Base-by-base conservation (phyloP, 2,329 filamentous ascomycete species). In the Metarhizium humberi region DNA sequence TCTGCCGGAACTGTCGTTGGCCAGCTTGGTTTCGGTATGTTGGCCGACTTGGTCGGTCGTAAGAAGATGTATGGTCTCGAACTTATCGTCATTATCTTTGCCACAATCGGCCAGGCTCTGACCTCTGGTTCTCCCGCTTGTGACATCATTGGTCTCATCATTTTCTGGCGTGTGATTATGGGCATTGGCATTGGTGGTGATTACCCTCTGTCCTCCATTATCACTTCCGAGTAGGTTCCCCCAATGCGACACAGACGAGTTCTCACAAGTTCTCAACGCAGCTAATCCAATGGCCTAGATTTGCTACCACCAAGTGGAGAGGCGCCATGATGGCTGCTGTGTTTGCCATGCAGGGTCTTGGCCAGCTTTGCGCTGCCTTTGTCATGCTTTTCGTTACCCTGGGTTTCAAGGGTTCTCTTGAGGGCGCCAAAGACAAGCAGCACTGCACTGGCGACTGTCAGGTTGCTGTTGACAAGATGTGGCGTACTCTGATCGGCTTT, bases 241-340 rank as follows among this genome's bases (percentile, higher is more conserved):
- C 14, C 14, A 42, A 14, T 18, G 14, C 13, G 40, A 16, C 16
- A 13, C 40, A 34, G 10, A 11, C 32, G 7, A 34, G 10, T 3
- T 11, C 32, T 34, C 32, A 1, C 10, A 40, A 40, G 5, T n/a
- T 49, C 38, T 29, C 34, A 25, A 43, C 30, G 4, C 13, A 25
- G 36, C 36, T 50, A 38, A 53, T 30, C 7, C 20, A 34, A 16
- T 25, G 5, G 20, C 5, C 4, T 32, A 71, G 69, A 54, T 72
- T 94, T 64, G 88, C 89, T 11, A 92, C 87, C 4, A 92, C 88
- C 53, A 90, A 87, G 71, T 92, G 88, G 84, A 77, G 89, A 70
- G 89, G 88, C 61, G 88, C 88, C 60, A 94, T 94, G 86, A 92
- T 95, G 85, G 87, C 83, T 38, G 79, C 87, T 16, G 89, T 94